Base-by-base conservation (phyloP, 2,329 filamentous ascomycete genomes). In the Fusarium pilosicola region DNA sequence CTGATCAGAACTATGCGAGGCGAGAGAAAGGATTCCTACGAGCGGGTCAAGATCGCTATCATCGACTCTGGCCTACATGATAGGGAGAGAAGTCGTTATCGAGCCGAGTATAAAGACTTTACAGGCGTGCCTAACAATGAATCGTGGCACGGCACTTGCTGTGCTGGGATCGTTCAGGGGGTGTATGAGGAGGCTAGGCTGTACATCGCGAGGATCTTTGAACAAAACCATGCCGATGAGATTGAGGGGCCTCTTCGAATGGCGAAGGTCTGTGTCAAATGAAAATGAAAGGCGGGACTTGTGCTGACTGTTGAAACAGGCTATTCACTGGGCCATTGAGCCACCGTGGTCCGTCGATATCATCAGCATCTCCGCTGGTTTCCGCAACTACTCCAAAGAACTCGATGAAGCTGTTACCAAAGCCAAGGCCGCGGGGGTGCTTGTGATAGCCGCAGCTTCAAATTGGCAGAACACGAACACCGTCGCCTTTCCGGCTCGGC, bases 81-180 rank as follows among this genome's bases (percentile, higher is more conserved):
- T 3, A 18, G 9, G 0, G 28, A 44, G 2, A 44, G 51, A 8
- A 0, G 1, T 1, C 30, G 3, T 5, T 45, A 62, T 4, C 15
- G 1, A 5, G 10, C 1, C 1, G 22, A 26, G 6, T 59, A 59
- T 2, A 5, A 15, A 10, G 60, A 62, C 4, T 46, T 59, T 1
- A 39, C 52, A 0, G n/a, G 30, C 4, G 6, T 13, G 0, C 0
- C 10, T 22, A 26, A 0, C 0, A 59, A 62, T 1, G 17, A 59
- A 20, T 62, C 60, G 0, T 62, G 60, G 60, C 60, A 62, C 1
- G 60, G 60, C 0, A 59, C 60, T 0, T 62, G 39, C 10, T 59
- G 60, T 15, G 22, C 34, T 2, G 22, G 20, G 0, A 59, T 62
- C 1, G 10, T 62, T 3, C 2, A 6, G 1, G 32, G n/a, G 0